Percentiles rank a stretch among this genome's conserved stretches.
These are phyloP conservation scores for Neolentinus lepideus DNA, from an alignment of 1,284 basidiomycete genomes.

Conservation along the genomic window DNA sequence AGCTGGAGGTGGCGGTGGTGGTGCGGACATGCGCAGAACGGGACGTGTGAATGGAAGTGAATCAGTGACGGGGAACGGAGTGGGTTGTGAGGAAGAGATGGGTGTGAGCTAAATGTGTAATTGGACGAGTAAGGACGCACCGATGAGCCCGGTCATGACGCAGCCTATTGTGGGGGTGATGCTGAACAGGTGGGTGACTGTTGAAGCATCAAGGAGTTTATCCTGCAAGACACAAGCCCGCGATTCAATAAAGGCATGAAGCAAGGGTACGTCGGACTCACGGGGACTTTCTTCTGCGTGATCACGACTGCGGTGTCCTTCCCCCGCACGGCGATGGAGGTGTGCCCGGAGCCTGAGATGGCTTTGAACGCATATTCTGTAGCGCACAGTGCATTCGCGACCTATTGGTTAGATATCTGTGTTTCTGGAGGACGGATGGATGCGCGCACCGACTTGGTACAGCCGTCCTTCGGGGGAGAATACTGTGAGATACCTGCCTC, in stretches of 20 bases:
- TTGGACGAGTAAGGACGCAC: too few relatives aligned
- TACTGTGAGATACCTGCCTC: conserved; percentile 75
- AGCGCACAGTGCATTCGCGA: conserved; percentile 5
- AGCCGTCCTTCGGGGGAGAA: conserved; percentile 93
- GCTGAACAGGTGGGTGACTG: conserved; percentile 94
- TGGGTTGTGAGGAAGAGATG: too few relatives aligned
- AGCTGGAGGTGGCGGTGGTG: conserved; percentile 38
- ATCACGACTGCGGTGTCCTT: conserved; percentile 94
- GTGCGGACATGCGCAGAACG: too few relatives aligned
- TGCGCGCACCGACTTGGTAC: conserved; percentile 90
- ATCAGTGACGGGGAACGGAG: not conserved
- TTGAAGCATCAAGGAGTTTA: conserved; percentile 94
- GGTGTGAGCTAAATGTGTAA: too few relatives aligned
- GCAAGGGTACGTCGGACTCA: too few relatives aligned
- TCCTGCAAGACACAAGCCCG: conserved; percentile 64
- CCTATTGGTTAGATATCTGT: not conserved
- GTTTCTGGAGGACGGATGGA: not conserved
- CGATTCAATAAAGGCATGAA: too few relatives aligned
- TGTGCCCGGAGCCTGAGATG: conserved; percentile 94
- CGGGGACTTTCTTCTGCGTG: conserved; percentile 97
- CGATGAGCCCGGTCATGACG: conserved; percentile 94
- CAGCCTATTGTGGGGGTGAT: conserved; percentile 97
- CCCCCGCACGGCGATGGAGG: conserved; percentile 88
- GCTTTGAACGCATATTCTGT: conserved; percentile 99
- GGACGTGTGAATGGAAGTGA: not conserved